Evolutionary conservation across 345 rosid genomes (phyloP).

Genomic region (Iberis pinnata): DNA sequence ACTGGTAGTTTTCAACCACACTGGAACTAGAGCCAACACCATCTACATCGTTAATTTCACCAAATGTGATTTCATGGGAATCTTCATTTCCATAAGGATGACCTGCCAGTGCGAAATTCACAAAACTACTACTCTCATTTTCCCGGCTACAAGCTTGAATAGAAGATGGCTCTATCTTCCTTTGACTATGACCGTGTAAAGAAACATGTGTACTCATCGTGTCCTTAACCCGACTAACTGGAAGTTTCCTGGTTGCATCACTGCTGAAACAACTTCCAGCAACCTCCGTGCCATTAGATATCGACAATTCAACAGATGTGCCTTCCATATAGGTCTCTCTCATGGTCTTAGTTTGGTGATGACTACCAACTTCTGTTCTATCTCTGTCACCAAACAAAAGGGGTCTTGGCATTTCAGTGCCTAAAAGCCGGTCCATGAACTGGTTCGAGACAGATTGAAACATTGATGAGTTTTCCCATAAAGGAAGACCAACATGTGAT

Average conservation of each 20-base stretch:
- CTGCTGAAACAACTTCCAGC: conserved; percentile 46
- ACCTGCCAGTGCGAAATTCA: conserved; percentile 41
- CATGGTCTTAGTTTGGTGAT: conserved; percentile 26
- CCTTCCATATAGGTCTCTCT: conserved; percentile 40
- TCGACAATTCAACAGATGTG: conserved; percentile 51
- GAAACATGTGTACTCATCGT: conserved; percentile 32
- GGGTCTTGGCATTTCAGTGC: conserved; percentile 53
- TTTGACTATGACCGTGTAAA: conserved; percentile 36
- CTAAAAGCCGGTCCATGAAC: conserved; percentile 55
- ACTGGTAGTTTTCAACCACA: conserved; percentile 38
- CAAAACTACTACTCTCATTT: conserved; percentile 35
- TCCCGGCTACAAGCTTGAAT: conserved; percentile 36
- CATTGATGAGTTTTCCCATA: conserved; percentile 57
- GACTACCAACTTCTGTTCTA: conserved; percentile 38
- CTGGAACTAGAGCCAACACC: conserved; percentile 39
- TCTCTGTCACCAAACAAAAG: conserved; percentile 46
- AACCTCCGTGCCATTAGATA: conserved; percentile 51
- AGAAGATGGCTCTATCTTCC: conserved; percentile 34
- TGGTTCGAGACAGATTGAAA: conserved; percentile 58
- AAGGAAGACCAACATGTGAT: conserved; percentile 36
- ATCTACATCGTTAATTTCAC: conserved; percentile 44
- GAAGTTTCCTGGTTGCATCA: conserved; percentile 56
- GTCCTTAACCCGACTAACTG: conserved; percentile 59
- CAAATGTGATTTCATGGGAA: conserved; percentile 52
- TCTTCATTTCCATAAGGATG: conserved; percentile 49